These are phyloP conservation scores for Brassica rapa DNA, from an alignment of 345 rosid species.

Conservation along the genomic window DNA sequence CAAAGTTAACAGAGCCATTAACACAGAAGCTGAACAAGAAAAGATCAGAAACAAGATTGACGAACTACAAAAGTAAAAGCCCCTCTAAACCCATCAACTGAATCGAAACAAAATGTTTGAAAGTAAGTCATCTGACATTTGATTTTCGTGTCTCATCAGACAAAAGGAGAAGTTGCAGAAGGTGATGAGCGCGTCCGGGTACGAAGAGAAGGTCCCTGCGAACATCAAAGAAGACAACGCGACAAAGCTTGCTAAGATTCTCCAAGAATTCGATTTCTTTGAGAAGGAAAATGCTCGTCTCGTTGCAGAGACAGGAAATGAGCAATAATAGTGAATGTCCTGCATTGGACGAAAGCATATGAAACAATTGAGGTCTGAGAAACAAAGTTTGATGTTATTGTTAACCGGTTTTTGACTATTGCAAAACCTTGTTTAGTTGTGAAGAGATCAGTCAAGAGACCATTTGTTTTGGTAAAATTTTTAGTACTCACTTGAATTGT, in stretches of 20 bases:
- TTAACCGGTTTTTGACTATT: background rate
- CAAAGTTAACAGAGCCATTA: constrained; percentile 59
- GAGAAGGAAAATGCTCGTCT: constrained; percentile 1
- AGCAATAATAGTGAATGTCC: background rate
- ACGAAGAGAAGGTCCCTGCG: background rate
- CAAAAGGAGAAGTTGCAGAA: background rate
- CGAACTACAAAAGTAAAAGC: constrained; percentile 34
- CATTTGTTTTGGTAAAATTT: background rate
- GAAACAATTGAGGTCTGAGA: background rate
- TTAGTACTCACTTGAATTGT: background rate
- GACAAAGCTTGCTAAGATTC: constrained; percentile 3
- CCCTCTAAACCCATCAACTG: background rate
- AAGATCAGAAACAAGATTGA: constrained; percentile 68
- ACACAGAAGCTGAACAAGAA: constrained; percentile 61
- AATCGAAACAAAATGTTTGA: background rate
- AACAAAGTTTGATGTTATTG: background rate
- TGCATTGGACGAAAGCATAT: background rate
- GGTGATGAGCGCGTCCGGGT: constrained; percentile 1
- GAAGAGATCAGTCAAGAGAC: background rate
- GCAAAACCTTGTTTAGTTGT: background rate
- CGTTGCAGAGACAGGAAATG: constrained; percentile 1
- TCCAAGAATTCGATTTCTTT: background rate
- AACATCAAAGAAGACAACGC: background rate
- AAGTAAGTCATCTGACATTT: background rate
- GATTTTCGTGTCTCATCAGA: background rate